These are phyloP conservation scores for Plectosphaerella cucumerina DNA, from an alignment of 2,329 filamentous ascomycete genomes.

Conservation along the genomic window DNA sequence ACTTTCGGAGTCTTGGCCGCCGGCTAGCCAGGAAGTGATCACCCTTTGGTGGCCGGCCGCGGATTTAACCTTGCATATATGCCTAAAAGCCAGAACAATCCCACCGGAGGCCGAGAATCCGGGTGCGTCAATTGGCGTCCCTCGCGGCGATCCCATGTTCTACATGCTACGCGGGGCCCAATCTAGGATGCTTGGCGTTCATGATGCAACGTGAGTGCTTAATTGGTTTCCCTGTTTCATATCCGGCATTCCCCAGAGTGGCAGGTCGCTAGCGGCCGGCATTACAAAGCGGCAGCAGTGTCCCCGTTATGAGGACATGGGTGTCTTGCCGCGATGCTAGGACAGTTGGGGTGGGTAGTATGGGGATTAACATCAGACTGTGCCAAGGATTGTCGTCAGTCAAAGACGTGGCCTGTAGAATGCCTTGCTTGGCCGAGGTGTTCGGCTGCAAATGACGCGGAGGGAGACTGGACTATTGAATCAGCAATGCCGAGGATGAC, in stretches of 20 bases:
- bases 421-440: too few relatives aligned
- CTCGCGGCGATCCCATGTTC: conserved; percentile 1
- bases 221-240: background rate
- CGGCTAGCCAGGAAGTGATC: conserved; percentile 2
- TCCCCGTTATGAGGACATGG: background rate
- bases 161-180: background rate
- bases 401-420: too few relatives aligned
- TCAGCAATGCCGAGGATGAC: too few relatives aligned
- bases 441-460: too few relatives aligned
- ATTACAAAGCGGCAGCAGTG: background rate
- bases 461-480: too few relatives aligned
- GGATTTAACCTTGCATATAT: background rate
- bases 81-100: background rate
- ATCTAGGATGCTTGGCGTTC: background rate
- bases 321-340: background rate
- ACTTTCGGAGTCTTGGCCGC: conserved; percentile 1
- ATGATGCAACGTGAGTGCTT: background rate
- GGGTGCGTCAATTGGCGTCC: background rate
- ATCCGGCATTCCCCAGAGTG: conserved; percentile 1
- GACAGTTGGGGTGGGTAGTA: too few relatives aligned
- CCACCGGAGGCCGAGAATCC: background rate
- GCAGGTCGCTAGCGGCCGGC: background rate
- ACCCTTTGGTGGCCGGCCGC: too few relatives aligned
- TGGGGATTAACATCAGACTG: too few relatives aligned
- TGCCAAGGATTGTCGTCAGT: too few relatives aligned